Conservation (phyloP, 176 grass and related monocot species). For the Elaeis guineensis region DNA sequence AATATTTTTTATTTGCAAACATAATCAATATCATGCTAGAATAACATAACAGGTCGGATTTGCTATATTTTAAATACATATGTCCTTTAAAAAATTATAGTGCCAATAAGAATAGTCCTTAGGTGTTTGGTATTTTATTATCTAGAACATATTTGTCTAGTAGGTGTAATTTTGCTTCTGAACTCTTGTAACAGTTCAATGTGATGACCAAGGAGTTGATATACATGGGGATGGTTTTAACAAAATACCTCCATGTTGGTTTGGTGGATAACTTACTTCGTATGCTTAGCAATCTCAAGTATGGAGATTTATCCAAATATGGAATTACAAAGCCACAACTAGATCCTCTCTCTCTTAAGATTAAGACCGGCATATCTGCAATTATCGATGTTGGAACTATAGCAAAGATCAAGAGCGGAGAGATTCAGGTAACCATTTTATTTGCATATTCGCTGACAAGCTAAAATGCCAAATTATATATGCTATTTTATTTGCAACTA, state of each 20-base stretch:
- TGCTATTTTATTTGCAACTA: background rate
- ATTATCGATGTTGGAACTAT: slow-evolving; percentile 55
- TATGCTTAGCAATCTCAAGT: slow-evolving; percentile 35
- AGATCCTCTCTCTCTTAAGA: slow-evolving; percentile 55
- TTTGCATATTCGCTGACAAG: no score
- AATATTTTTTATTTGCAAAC: no score
- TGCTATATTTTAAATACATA: no score
- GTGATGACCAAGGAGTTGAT: slow-evolving; percentile 63
- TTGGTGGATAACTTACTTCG: slow-evolving; percentile 42
- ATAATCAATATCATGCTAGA: no score
- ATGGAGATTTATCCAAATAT: slow-evolving; percentile 53
- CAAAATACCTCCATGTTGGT: slow-evolving; percentile 29
- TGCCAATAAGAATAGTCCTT: no score
- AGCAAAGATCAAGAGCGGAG: slow-evolving; percentile 42
- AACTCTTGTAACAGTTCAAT: slow-evolving; percentile 33
- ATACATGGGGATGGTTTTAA: slow-evolving; percentile 39
- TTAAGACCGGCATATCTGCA: slow-evolving; percentile 26
- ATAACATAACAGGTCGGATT: no score
- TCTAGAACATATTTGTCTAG: no score
- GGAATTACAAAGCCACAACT: slow-evolving; percentile 46
- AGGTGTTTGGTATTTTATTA: no score
- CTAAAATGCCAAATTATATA: background rate
- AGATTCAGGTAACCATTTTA: slow-evolving; percentile 30
- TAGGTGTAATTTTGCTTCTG: background rate
- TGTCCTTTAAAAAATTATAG: no score